Evolutionary conservation across 352 stramenopile species (phyloP), one percentile per base, ranked within the genome.

Genomic region (Phytopythium mirpurense): DNA sequence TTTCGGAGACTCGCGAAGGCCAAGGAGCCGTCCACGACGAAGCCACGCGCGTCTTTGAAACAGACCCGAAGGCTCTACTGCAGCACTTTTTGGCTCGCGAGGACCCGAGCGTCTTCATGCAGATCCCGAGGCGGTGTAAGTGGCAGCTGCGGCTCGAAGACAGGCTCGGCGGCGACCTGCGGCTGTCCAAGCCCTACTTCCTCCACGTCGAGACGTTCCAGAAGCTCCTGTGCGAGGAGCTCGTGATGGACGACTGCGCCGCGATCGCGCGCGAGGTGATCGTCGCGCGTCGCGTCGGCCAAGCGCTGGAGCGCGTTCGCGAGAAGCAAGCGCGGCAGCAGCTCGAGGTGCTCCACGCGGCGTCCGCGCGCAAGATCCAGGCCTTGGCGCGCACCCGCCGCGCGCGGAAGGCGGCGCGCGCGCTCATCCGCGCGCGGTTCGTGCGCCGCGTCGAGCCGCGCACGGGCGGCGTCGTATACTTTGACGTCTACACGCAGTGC

Each of bases 201-300:
- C 59, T 86, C 14, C 83, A 90, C 59, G 64, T 49, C 0, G 63
- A 83, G 51, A 86, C 74, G 2, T 77, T 81, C 11, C 66, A 88
- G 31, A 88, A 86, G 50, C 62, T 86, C 59, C 59, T 86, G 53
- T 90, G 78, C 34, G 77, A 83, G 48, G 75, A 88, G 19, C 59
- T 90, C 16, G 65, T 83, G 41, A 68, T 88, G 50, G 76, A 88
- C 6, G 67, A 87, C n/a, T 88, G 74, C 42, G 65, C 83, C 34
- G 52, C 36, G 2, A 88, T 90, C 41, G 73, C 73, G 5, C 62
- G 55, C 15, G 77, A 90, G 45, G 55, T 86, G n/a, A 60, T 88
- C 12, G 76, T 88, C 43, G 68, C 80, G 40, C 62, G 54, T 10
- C 53, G 60, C 16, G 74, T 88, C 14, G 77, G 86, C 26, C 63